Conservation (phyloP, 192 early-diverging fungal species). For the Mortierella hygrophila region DNA sequence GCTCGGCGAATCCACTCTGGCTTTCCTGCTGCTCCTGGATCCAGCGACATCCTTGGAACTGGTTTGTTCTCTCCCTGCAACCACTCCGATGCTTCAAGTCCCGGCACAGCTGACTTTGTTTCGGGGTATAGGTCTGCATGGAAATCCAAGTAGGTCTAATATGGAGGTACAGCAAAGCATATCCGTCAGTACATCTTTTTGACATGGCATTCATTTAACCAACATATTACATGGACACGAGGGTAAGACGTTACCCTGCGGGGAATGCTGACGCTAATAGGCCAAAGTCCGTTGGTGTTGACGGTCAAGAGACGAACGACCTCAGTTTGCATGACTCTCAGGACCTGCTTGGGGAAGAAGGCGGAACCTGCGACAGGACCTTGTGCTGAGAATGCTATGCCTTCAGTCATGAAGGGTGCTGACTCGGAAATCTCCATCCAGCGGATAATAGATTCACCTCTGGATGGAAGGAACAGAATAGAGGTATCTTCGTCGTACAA, state of each 20-base stretch:
- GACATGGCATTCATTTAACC: background rate
- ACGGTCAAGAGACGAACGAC: conserved; percentile 73
- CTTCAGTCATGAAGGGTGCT: conserved; percentile 61
- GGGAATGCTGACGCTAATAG: conserved; percentile 76
- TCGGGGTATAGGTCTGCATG: conserved; percentile 90
- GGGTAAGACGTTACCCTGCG: conserved; percentile 59
- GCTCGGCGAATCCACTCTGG: conserved; percentile 20
- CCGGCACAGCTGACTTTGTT: conserved; percentile 69
- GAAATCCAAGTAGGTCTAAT: conserved; percentile 82
- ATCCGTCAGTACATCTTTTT: background rate
- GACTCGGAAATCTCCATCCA: conserved; percentile 72
- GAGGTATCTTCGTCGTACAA: conserved; percentile 87
- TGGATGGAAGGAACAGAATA: conserved; percentile 74
- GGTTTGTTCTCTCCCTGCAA: conserved; percentile 60
- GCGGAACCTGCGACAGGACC: conserved; percentile 68
- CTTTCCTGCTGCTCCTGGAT: conserved; percentile 59
- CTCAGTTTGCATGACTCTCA: conserved; percentile 83
- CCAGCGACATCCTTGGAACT: conserved; percentile 62
- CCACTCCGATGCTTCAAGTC: conserved; percentile 73
- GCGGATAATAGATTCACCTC: conserved; percentile 76
- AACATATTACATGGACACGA: background rate
- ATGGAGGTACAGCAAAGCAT: background rate
- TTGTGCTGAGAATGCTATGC: conserved; percentile 59
- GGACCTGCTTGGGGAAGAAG: conserved; percentile 74
- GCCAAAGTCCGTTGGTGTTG: conserved; percentile 72